Evolutionary conservation across 2,329 filamentous ascomycete species (phyloP).

Genomic region (Tolypocladium nubicola): DNA sequence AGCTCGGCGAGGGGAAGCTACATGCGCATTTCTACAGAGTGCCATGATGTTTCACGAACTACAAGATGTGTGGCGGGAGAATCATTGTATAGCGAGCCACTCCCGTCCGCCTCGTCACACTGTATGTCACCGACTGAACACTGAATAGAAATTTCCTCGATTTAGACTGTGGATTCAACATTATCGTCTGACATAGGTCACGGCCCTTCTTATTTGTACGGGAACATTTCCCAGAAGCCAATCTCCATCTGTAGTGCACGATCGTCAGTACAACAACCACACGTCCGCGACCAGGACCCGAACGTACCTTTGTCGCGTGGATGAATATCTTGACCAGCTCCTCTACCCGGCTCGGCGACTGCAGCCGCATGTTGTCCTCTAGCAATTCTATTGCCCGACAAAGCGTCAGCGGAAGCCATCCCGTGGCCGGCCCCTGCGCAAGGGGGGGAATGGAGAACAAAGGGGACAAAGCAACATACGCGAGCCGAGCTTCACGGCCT

Average conservation of each 20-base stretch:
- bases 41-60: background rate
- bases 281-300: background rate
- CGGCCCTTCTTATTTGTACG: constrained; percentile 11
- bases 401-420: background rate
- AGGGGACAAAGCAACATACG: constrained; percentile 36
- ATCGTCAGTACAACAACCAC: background rate
- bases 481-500: constrained; percentile 59
- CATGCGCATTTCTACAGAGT: background rate
- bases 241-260: constrained; percentile 34
- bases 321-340: constrained; percentile 78
- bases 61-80: background rate
- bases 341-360: constrained; percentile 67
- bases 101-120: background rate
- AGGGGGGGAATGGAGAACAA: background rate
- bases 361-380: constrained; percentile 61
- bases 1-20: background rate
- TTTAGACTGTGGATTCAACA: background rate
- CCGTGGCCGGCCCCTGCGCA: background rate
- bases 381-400: constrained; percentile 46
- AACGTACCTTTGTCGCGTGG: constrained; percentile 67
- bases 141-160: background rate
- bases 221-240: constrained; percentile 46
- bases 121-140: too few species aligned
- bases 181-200: background rate
- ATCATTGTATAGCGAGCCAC: background rate